Evolutionary conservation across 2,329 filamentous ascomycete species (phyloP).

Genomic region (Exophiala bonariae): DNA sequence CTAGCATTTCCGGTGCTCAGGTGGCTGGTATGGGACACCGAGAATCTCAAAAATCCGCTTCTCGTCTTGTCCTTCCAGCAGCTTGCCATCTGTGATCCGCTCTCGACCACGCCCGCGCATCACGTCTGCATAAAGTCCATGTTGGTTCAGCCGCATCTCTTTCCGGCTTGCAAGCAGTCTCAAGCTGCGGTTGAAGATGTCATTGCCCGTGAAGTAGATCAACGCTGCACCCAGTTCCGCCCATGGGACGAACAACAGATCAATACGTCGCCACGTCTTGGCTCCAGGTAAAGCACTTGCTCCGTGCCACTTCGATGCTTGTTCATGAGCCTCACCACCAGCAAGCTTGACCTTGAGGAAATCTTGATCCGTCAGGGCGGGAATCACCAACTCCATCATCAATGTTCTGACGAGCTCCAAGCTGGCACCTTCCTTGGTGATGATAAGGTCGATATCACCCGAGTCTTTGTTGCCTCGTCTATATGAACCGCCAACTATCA

Average conservation of each 20-base stretch:
- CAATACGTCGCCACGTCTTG: constrained; percentile 74
- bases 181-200: constrained; percentile 89
- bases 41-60: constrained; percentile 77
- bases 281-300: constrained; percentile 68
- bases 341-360: constrained; percentile 75
- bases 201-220: constrained; percentile 95
- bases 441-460: constrained; percentile 81
- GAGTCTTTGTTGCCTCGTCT: constrained; percentile 73
- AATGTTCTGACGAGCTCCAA: constrained; percentile 61
- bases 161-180: constrained; percentile 76
- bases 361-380: constrained; percentile 55
- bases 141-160: constrained; percentile 81
- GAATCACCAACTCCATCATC: constrained; percentile 64
- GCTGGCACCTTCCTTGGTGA: constrained; percentile 67
- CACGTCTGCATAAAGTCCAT: constrained; percentile 72
- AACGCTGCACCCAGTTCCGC: constrained; percentile 78
- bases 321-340: constrained; percentile 43
- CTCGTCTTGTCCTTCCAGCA: constrained; percentile 76
- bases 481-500: constrained; percentile 82
- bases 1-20: constrained; percentile 54
- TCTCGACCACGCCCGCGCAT: constrained; percentile 58
- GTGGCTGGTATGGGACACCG: constrained; percentile 77
- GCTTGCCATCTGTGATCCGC: constrained; percentile 65
- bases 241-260: constrained; percentile 79
- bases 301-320: constrained; percentile 84